Percentiles rank a stretch among this genome's conserved stretches.
These are phyloP conservation scores for Suillus paluster DNA, from an alignment of 768 basidiomycete species.

Conservation along the genomic window DNA sequence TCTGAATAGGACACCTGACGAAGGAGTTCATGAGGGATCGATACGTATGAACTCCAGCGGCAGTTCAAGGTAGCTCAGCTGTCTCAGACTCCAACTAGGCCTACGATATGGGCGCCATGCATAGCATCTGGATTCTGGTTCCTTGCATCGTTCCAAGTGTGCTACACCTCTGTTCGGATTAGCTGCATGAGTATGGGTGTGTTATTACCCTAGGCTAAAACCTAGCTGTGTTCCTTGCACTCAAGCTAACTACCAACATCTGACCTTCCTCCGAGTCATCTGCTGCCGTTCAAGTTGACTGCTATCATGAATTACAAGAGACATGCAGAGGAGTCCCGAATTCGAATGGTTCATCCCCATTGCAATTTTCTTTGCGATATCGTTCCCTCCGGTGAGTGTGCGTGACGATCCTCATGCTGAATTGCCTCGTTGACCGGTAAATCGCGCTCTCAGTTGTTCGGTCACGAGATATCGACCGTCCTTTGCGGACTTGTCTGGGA, in stretches of 20 bases:
- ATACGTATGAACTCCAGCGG: too few relatives aligned
- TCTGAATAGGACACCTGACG: too few relatives aligned
- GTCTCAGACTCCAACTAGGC: not conserved
- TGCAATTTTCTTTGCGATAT: slow-evolving; percentile 73
- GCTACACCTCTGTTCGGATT: not conserved
- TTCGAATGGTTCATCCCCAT: slow-evolving; percentile 76
- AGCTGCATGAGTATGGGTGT: not conserved
- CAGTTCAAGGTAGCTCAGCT: too few relatives aligned
- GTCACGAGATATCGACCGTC: slow-evolving; percentile 86
- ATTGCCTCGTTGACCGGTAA: not conserved
- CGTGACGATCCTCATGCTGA: slow-evolving; percentile 19
- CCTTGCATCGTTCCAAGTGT: not conserved
- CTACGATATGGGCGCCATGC: not conserved
- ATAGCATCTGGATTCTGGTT: not conserved
- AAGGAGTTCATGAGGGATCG: too few relatives aligned
- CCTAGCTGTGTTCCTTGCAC: not conserved
- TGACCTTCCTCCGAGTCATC: not conserved
- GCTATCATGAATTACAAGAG: not conserved
- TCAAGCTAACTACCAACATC: not conserved
- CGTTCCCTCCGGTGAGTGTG: slow-evolving; percentile 69
- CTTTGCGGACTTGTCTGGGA: slow-evolving; percentile 87
- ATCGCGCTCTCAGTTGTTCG: slow-evolving; percentile 60
- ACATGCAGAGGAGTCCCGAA: slow-evolving; percentile 9
- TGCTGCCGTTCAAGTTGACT: not conserved
- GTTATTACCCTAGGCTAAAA: not conserved